phyloP scores from a whole-genome alignment of 2,329 filamentous ascomycete genomes.

The Talaromyces albobiverticillius region DNA sequence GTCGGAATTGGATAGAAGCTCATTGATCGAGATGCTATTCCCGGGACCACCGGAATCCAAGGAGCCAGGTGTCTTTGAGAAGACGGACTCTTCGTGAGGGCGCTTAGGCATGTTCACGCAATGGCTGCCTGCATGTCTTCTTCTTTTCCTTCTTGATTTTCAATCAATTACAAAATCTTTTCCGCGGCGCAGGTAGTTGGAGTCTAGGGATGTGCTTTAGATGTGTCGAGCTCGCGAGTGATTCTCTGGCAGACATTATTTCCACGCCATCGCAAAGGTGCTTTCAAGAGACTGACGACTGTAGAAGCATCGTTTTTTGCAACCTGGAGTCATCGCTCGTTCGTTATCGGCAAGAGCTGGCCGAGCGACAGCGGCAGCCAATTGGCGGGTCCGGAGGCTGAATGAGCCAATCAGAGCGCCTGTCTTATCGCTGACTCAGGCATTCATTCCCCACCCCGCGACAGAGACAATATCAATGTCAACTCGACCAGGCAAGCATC shows the following conservation, averaged over 20 bases:
- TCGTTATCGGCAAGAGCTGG: not conserved
- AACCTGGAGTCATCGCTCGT: too few relatives aligned
- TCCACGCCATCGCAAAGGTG: too few relatives aligned
- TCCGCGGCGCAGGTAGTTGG: not conserved
- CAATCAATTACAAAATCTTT: not conserved
- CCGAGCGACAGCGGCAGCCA: not conserved
- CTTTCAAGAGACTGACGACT: too few relatives aligned
- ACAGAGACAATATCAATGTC: too few relatives aligned
- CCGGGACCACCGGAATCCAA: constrained; percentile 1
- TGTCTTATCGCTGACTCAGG: too few relatives aligned
- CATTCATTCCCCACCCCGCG: too few relatives aligned
- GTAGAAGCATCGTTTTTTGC: too few relatives aligned
- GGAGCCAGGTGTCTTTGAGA: constrained; percentile 6
- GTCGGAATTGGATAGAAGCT: constrained; percentile 34
- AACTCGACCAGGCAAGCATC: too few relatives aligned
- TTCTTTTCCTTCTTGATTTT: not conserved
- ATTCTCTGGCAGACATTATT: too few relatives aligned
- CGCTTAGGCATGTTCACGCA: constrained; percentile 17
- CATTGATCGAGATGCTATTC: constrained; percentile 24
- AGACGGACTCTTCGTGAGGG: constrained; percentile 15
- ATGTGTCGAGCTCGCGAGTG: too few relatives aligned
- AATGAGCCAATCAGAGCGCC: constrained; percentile 1
- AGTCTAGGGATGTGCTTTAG: too few relatives aligned
- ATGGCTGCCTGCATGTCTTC: constrained; percentile 7
- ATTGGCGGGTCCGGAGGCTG: not conserved